Conservation (phyloP, 495 filamentous ascomycete genomes). For the Jackrogersella minutella region DNA sequence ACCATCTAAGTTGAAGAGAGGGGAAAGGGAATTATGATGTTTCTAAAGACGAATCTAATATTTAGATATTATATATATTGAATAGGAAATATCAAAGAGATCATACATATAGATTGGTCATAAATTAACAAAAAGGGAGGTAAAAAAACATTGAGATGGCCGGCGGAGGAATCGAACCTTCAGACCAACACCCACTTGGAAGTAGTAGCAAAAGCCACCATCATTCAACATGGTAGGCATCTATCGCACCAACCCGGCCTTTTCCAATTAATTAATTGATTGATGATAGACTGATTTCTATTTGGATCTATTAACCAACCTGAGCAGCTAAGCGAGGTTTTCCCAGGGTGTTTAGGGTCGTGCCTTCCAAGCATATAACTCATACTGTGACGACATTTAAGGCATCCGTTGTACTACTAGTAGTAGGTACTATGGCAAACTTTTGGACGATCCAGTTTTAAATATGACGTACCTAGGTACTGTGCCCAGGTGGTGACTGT, state of each 20-base stretch:
- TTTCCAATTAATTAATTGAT: background rate
- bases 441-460: no score
- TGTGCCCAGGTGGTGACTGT: no score
- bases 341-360: no score
- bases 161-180: background rate
- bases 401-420: no score
- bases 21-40: conserved; percentile 18
- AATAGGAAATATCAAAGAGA: no score
- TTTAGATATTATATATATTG: background rate
- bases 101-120: background rate
- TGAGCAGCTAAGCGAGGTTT: no score
- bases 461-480: background rate
- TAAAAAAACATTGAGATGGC: background rate
- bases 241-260: background rate
- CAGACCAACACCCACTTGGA: background rate
- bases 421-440: no score
- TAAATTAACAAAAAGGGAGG: background rate
- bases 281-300: background rate
- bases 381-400: no score
- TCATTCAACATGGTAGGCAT: background rate
- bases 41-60: background rate
- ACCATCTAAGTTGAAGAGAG: background rate
- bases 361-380: background rate
- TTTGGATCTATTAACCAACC: background rate
- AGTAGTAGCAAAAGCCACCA: background rate